Evolutionary conservation across 2,329 filamentous ascomycete genomes (phyloP).

Genomic region (Penicillium sp.): DNA sequence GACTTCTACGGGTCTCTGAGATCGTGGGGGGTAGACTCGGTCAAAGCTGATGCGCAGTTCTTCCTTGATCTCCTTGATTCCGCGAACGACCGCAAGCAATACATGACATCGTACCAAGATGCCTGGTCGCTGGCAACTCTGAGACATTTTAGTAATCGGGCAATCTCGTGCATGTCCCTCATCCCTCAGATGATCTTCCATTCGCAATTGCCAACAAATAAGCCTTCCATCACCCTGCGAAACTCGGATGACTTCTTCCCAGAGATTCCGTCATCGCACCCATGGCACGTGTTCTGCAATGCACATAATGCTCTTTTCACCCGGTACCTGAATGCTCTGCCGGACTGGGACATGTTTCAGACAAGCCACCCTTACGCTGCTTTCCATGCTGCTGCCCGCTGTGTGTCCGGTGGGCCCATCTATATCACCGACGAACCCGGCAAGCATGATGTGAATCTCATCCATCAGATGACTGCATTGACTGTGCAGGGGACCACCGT

Average conservation of each 20-base stretch:
- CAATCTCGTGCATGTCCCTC: conserved; percentile 94
- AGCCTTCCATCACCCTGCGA: conserved; percentile 66
- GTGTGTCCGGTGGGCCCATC: conserved; percentile 83
- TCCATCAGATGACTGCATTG: conserved; percentile 72
- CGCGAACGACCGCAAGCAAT: conserved; percentile 61
- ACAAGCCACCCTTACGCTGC: conserved; percentile 63
- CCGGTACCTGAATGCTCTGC: conserved; percentile 76
- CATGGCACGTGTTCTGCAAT: conserved; percentile 94
- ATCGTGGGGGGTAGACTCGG: conserved; percentile 68
- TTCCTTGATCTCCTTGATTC: conserved; percentile 70
- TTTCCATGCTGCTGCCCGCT: conserved; percentile 86
- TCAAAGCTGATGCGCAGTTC: conserved; percentile 92
- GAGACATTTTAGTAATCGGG: conserved; percentile 68
- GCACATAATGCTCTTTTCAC: conserved; percentile 82
- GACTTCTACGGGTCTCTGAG: conserved; percentile 86
- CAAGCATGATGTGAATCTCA: conserved; percentile 67
- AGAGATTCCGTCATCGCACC: conserved; percentile 68
- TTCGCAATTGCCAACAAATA: conserved; percentile 70
- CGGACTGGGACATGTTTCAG: conserved; percentile 77
- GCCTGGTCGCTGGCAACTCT: conserved; percentile 76
- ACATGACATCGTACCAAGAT: conserved; percentile 73
- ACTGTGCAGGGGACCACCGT: conserved; percentile 68
- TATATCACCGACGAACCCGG: conserved; percentile 91
- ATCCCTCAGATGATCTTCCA: conserved; percentile 80
- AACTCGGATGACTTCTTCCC: conserved; percentile 93